Percentiles rank a stretch among this genome's conserved stretches.
Conservation (phyloP, 108 stramenopile species). For the Fragilariopsis cylindrus region DNA sequence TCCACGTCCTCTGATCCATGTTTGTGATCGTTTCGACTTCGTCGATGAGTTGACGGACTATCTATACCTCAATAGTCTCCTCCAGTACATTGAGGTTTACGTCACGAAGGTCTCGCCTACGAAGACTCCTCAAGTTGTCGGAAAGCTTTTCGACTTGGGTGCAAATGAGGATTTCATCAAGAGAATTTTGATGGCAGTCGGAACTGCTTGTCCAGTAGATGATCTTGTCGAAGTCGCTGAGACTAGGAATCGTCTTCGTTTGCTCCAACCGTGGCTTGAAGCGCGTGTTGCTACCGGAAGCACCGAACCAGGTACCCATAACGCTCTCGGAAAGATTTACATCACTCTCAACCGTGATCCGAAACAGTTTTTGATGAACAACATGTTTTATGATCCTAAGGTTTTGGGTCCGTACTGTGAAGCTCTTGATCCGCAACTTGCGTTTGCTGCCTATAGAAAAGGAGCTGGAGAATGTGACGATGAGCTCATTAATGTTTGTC, state of each 20-base stretch:
- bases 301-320: slow-evolving; percentile 99
- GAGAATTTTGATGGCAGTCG: slow-evolving; percentile 96
- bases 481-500: slow-evolving; percentile 94
- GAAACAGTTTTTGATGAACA: slow-evolving; percentile 96
- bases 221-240: slow-evolving; percentile 99
- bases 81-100: slow-evolving; percentile 99
- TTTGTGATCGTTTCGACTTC: slow-evolving; percentile 99
- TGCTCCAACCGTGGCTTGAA: slow-evolving; percentile 99
- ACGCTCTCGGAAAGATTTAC: slow-evolving; percentile 99
- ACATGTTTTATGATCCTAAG: slow-evolving; percentile 99
- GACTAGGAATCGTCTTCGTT: slow-evolving; percentile 92
- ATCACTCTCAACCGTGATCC: slow-evolving; percentile 99
- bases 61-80: slow-evolving; percentile 96
- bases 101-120: slow-evolving; percentile 97
- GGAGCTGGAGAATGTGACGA: slow-evolving; percentile 98
- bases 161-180: slow-evolving; percentile 99
- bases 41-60: slow-evolving; percentile 99
- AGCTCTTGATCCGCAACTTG: slow-evolving; percentile 98
- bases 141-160: slow-evolving; percentile 98
- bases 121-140: slow-evolving; percentile 98
- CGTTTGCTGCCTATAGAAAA: slow-evolving; percentile 99
- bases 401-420: slow-evolving; percentile 99
- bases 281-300: slow-evolving; percentile 99
- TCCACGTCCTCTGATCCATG: slow-evolving; percentile 99
- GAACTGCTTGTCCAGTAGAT: slow-evolving; percentile 97